Evolutionary conservation across 202 grass and related monocot genomes (phyloP), one percentile per base, ranked within the genome.

Genomic region (Hordeum pubiflorum): DNA sequence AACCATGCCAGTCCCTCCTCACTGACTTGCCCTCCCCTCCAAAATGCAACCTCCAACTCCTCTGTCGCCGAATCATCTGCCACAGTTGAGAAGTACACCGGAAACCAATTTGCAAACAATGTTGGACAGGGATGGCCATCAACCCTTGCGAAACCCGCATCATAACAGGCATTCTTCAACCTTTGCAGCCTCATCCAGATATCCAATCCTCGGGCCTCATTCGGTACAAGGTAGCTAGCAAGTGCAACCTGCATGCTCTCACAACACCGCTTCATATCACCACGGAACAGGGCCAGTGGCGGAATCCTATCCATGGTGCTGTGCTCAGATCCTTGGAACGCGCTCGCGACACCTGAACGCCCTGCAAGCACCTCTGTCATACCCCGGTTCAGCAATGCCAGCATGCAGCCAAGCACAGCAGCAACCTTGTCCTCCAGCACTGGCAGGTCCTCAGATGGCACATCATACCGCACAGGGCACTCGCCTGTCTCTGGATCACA

Each of bases 401-500:
- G 82, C 90, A 93, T 99, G 87, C 91, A 91, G 27, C 96, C 96
- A 6, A 99, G 89, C 48, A 96, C 71, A 6, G 90, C 85, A 65
- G 88, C 92, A 2, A 99, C 89, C 84, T 99, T 99, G 73, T 96
- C 96, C 78, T 99, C 96, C 23, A 99, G 67, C 38, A 91, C 76
- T 2, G 87, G 80, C 69, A 93, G 57, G 63, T 96, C 96, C 81
- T 93, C 89, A 3, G 89, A 87, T 23, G 91, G 85, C 62, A 86
- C 78, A 59, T 96, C 96, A 3, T 99, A 99, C 12, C 64, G 79
- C 20, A 84, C 86, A 12, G 79, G 71, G 43, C 96, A 99, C 67
- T 93, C 96, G 0, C 92, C 96, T 63, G 92, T 99, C 77, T 91
- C 92, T 26, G 96, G 92, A 68, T 99, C 91, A 82, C 96, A 99